phyloP scores from a whole-genome alignment of 192 early-diverging fungal species.

The Coemansia pectinata region DNA sequence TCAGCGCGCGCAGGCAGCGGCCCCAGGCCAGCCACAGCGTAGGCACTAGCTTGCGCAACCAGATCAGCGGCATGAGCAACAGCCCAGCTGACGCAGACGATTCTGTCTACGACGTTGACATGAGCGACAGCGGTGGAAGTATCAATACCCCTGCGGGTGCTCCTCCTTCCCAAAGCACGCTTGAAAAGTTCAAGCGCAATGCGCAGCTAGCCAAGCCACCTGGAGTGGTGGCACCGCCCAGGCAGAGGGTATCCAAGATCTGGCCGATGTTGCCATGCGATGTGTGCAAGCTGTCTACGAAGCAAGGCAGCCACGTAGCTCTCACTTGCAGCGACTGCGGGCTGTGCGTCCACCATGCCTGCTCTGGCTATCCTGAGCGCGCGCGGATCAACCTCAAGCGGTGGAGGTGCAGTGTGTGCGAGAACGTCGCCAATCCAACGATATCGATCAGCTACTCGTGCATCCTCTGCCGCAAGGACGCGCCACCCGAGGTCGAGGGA shows the following conservation, averaged over 20 bases:
- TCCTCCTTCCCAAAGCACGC: not conserved
- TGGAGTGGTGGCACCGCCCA: slow-evolving; percentile 9
- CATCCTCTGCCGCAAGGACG: slow-evolving; percentile 59
- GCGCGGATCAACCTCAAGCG: slow-evolving; percentile 27
- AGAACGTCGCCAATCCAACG: slow-evolving; percentile 60
- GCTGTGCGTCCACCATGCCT: slow-evolving; percentile 45
- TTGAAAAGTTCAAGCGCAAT: slow-evolving; percentile 4
- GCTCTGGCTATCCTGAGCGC: slow-evolving; percentile 39
- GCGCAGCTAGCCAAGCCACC: slow-evolving; percentile 12
- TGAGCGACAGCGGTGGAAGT: not conserved
- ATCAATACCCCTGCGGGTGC: not conserved
- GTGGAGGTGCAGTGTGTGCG: slow-evolving; percentile 65
- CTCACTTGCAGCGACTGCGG: slow-evolving; percentile 51
- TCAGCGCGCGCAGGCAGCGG: slow-evolving; percentile 27
- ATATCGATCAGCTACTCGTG: slow-evolving; percentile 66
- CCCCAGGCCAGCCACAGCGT: not conserved
- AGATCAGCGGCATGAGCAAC: not conserved
- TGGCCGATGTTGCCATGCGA: slow-evolving; percentile 40
- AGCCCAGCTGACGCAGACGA: not conserved
- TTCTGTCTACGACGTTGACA: not conserved
- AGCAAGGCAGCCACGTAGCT: slow-evolving; percentile 3
- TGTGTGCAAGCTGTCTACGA: slow-evolving; percentile 33
- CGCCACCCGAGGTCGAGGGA: not conserved
- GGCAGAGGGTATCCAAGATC: slow-evolving; percentile 11
- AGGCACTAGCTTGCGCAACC: slow-evolving; percentile 4